These are phyloP conservation scores for Candida hungchunana DNA, from an alignment of 805 yeast species.

Conservation along the genomic window DNA sequence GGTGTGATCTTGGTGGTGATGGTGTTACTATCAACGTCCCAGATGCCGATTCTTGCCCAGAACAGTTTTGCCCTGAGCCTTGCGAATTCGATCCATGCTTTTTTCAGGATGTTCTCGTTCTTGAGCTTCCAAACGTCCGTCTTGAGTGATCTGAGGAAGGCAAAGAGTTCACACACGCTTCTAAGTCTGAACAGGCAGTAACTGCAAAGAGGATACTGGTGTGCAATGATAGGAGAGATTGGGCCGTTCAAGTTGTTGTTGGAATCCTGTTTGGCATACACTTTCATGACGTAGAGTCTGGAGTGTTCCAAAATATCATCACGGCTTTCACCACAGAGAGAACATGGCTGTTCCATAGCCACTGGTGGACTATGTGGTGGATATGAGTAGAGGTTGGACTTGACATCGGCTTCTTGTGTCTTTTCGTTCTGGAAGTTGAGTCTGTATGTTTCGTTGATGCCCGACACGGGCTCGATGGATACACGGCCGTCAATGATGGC, in stretches of 20 bases:
- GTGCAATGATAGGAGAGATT: slow-evolving; percentile 28
- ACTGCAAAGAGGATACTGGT: slow-evolving; percentile 69
- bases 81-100: slow-evolving; percentile 61
- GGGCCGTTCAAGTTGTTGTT: background rate
- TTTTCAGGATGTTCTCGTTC: slow-evolving; percentile 36
- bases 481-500: slow-evolving; percentile 77
- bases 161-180: slow-evolving; percentile 77
- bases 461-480: slow-evolving; percentile 80
- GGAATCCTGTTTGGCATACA: slow-evolving; percentile 29
- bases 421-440: slow-evolving; percentile 25
- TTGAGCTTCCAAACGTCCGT: slow-evolving; percentile 55
- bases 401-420: slow-evolving; percentile 20
- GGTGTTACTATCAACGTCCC: slow-evolving; percentile 46
- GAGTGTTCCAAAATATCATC: slow-evolving; percentile 71
- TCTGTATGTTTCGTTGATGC: slow-evolving; percentile 72
- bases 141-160: slow-evolving; percentile 63
- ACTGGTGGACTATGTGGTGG: slow-evolving; percentile 57
- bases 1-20: slow-evolving; percentile 32
- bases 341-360: slow-evolving; percentile 71
- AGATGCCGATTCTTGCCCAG: slow-evolving; percentile 80
- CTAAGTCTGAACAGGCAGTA: slow-evolving; percentile 78
- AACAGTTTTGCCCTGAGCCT: slow-evolving; percentile 68
- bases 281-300: slow-evolving; percentile 65
- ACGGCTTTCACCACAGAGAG: slow-evolving; percentile 79
- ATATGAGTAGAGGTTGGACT: slow-evolving; percentile 37